Conservation (phyloP, 768 basidiomycete genomes). For the Tubosaeta sp. region DNA sequence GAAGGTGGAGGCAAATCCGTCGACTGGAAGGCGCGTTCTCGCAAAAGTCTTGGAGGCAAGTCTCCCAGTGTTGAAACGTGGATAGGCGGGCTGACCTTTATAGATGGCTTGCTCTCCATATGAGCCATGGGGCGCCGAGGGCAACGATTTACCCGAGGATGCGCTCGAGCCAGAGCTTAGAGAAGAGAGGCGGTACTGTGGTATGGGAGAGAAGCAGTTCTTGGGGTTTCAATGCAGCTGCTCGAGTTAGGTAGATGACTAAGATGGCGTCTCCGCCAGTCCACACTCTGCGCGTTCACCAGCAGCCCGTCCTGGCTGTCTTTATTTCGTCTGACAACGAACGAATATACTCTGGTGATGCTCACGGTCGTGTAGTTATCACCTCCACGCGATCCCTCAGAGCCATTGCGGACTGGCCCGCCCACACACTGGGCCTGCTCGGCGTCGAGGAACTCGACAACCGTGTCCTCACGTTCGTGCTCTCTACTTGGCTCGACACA, state of each 20-base stretch:
- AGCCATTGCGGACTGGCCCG: conserved; percentile 68
- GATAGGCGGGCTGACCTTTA: not conserved
- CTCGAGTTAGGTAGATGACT: conserved; percentile 53
- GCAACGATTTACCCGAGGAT: conserved; percentile 37
- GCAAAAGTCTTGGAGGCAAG: conserved; percentile 80
- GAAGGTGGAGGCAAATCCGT: conserved; percentile 62
- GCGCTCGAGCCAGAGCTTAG: conserved; percentile 53
- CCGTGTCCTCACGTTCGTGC: conserved; percentile 71
- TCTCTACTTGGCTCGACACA: not conserved
- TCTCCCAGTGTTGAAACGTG: not conserved
- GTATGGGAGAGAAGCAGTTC: conserved; percentile 68
- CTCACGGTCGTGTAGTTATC: conserved; percentile 68
- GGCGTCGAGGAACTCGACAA: conserved; percentile 73
- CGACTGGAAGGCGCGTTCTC: conserved; percentile 61
- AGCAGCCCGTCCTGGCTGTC: conserved; percentile 55
- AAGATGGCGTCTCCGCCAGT: conserved; percentile 41
- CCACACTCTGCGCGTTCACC: conserved; percentile 74
- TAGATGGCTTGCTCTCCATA: conserved; percentile 89
- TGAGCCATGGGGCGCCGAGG: conserved; percentile 83
- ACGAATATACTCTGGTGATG: conserved; percentile 83
- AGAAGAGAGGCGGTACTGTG: conserved; percentile 76
- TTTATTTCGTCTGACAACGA: conserved; percentile 69
- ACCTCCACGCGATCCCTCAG: conserved; percentile 76
- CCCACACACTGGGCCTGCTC: conserved; percentile 75
- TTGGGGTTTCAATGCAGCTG: conserved; percentile 94